Evolutionary conservation across 2,329 filamentous ascomycete species (phyloP), one percentile per base, ranked within the genome.

Genomic region (Monilinia fructicola): DNA sequence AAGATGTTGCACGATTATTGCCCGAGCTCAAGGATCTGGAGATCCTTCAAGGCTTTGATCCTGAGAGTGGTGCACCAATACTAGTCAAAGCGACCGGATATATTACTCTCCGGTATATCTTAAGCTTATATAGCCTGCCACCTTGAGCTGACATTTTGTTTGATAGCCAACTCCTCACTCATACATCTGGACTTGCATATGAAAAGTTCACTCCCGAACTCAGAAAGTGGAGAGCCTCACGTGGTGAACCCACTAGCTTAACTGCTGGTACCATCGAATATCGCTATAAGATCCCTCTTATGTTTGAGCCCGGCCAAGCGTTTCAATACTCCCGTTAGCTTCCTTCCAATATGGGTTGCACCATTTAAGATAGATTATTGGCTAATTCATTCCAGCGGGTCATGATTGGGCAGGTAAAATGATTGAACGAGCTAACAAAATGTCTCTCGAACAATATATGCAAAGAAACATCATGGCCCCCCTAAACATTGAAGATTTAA

Each of bases 291-390:
- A 65, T 56, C 7, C 87, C 87, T 0, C 76, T 91, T 16, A 74
- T 89, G 1, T 87, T 87, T 69, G 87, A 90, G 70, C 88, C 88
- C 0, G 87, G 87, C 0, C 80, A 83, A 35, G 78, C 78, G 3
- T 90, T 85, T 83, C 80, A 85, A 67, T 90, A 90, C 21, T 81
- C 83, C 1, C 78, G 7, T 90, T 85, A 83, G 80, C 86, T 67
- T 89, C 89, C 28, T 81, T 23, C 23, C n/a, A 2, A 23, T 23
- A 48, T 48, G 10, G 21, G 9, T 23, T 42, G 14, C 48, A 23
- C 28, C 23, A 44, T 16, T 40, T 26, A 50, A 55, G 26, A 35
- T 35, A 7, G 3, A 35, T 35, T 61, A 52, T 52, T 28, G 62
- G 38, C 44, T 54, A 54, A 50, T 35, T 35, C 3, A 9, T 53